These are phyloP conservation scores for Hibiscus tridactylites DNA, from an alignment of 345 rosid genomes.

Conservation along the genomic window DNA sequence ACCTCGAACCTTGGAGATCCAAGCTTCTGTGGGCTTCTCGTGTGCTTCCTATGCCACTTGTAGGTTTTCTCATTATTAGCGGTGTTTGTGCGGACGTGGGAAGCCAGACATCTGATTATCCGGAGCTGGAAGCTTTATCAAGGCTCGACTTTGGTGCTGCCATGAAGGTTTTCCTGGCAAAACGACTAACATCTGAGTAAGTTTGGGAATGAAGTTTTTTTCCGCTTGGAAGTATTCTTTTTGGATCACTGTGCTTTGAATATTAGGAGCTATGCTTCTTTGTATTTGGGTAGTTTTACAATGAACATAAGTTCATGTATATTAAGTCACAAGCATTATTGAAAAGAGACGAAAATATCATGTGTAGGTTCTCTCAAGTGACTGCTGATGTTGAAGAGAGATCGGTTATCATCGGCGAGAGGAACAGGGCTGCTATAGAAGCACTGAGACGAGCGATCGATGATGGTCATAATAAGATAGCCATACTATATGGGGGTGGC, in stretches of 20 bases:
- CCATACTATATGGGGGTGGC: slow-evolving; percentile 85
- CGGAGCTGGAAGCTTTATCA: slow-evolving; percentile 80
- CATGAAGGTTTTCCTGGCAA: slow-evolving; percentile 86
- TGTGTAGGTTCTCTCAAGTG: slow-evolving; percentile 63
- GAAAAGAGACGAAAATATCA: neutral
- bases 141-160: slow-evolving; percentile 82
- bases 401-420: slow-evolving; percentile 86
- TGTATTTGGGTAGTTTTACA: neutral
- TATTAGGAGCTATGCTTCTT: neutral
- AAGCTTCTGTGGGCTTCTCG: slow-evolving; percentile 94
- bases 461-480: slow-evolving; percentile 65
- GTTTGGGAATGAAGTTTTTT: slow-evolving; percentile 8
- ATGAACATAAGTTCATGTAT: neutral
- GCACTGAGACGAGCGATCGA: slow-evolving; percentile 58
- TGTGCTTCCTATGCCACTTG: slow-evolving; percentile 94
- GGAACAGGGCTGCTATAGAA: slow-evolving; percentile 68
- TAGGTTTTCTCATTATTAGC: slow-evolving; percentile 79
- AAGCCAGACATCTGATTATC: slow-evolving; percentile 50
- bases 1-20: slow-evolving; percentile 78
- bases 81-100: slow-evolving; percentile 60
- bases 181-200: slow-evolving; percentile 81
- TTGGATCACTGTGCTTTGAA: neutral
- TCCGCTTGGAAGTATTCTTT: neutral
- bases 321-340: neutral
- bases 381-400: slow-evolving; percentile 68